Evolutionary conservation across 2,329 filamentous ascomycete species (phyloP), one percentile per base, ranked within the genome.

Genomic region (Colletotrichum shisoi): DNA sequence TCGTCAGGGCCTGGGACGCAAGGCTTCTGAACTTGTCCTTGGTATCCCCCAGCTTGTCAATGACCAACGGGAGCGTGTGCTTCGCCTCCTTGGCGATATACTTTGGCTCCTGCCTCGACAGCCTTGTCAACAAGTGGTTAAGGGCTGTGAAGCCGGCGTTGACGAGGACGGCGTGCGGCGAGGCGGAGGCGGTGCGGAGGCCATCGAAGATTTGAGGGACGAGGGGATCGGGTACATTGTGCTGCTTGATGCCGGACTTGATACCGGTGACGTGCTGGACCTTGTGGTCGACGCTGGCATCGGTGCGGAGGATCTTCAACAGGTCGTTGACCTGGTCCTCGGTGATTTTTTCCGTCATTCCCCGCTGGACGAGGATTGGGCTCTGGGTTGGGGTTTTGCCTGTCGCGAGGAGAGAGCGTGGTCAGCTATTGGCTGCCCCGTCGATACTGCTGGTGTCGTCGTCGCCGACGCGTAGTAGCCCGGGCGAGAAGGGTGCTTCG

Each of bases 231-330:
- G 93, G 92, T 52, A 97, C 92, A 81, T 93, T 93, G 76, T 91
- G 90, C 78, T 96, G 93, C 79, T 97, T 97, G 83, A 97, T 97
- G 76, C 89, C 87, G 49, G 91, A 93, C 80, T 97, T 96, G 79
- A 94, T 83, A 73, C 82, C 84, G 67, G 88, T 91, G 72, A 97
- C 87, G 61, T 87, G 85, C 70, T 87, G 83, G 70, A 93, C 84
- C 76, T 93, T 93, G 58, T 84, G 79, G 73, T 94, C 91, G 72
- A 92, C 82, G 56, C 87, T 84, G 44, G 85, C 84, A 72, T 92
- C 90, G 72, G 87, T 85, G 76, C 81, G 81, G 62, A 88, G 77
- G 68, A 87, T 78, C 52, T 79, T 78, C 70, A 82, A 73, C 70
- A 88, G 79, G 79, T 84, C 82, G 60, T 80, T 77, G 76, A 87